phyloP scores from a whole-genome alignment of 2,329 filamentous ascomycete genomes.

The Cladosporium oxysporum region DNA sequence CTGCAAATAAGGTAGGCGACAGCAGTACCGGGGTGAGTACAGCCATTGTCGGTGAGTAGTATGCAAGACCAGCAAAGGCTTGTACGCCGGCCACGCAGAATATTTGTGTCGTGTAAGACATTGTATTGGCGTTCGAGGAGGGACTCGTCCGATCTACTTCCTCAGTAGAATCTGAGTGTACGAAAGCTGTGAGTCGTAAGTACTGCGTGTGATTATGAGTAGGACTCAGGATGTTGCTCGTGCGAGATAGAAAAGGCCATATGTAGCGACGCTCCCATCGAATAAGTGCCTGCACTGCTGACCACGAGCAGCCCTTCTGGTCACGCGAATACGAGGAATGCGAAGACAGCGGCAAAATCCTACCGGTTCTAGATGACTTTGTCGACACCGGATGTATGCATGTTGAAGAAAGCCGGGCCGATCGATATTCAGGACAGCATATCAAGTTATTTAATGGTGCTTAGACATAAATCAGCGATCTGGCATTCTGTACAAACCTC shows the following conservation, averaged over 20 bases:
- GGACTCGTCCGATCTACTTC: neutral
- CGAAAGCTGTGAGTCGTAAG: neutral
- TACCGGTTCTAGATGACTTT: neutral
- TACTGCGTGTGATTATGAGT: neutral
- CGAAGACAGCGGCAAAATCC: neutral
- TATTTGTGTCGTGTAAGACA: neutral
- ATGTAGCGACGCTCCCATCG: neutral
- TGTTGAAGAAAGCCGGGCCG: neutral
- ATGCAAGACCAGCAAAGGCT: constrained; percentile 8
- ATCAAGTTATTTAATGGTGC: neutral
- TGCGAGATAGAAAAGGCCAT: neutral
- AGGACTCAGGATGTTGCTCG: neutral
- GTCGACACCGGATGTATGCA: neutral
- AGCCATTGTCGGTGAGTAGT: neutral
- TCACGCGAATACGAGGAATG: neutral
- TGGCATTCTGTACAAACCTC: neutral
- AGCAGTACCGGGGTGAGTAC: neutral
- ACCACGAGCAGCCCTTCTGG: neutral
- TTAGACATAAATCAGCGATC: neutral
- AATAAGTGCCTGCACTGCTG: neutral
- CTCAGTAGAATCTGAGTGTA: neutral
- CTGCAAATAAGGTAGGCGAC: neutral
- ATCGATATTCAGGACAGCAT: neutral
- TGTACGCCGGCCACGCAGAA: constrained; percentile 1
- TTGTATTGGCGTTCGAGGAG: neutral